Base-by-base conservation (phyloP, 768 basidiomycete genomes). In the Lepiota venenata region DNA sequence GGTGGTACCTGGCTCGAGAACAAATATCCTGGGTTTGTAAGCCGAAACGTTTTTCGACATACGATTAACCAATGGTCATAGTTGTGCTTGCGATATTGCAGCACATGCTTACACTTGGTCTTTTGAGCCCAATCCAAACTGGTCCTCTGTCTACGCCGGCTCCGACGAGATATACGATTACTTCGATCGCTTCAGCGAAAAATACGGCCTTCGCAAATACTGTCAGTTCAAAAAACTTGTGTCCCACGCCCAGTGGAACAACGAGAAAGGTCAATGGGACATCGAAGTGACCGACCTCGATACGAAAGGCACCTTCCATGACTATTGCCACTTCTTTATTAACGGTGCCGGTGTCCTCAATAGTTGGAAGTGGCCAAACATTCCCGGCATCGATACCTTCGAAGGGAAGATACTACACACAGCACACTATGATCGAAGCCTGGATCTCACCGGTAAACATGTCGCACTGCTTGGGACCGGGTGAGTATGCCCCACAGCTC, bases 331-430 rank as follows among this genome's bases (percentile, higher is more conserved):
- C 55, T 59, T 74, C 44, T 48, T 74, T 2, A 58, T 73, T 41
- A 66, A 68, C 45, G 70, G 65, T 3, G 49, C 57, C 10, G 72
- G 72, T 18, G 58, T 69, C 41, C 58, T 73, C 18, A 74, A 72
- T 50, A 56, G 60, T 3, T 74, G 73, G 73, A 62, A 61, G 47
- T 71, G 70, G 71, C 71, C 74, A 2, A 62, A 69, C 29, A 72
- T 73, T 27, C 45, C 60, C 4, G 73, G 73, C 1, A 57, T 74
- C 9, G 32, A 64, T 2, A 58, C 65, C 20, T 74, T 65, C 59
- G 63, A 65, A 47, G 71, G 73, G 2, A 50, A 56, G 6, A 58
- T 72, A 15, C 29, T 71, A 37, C 72, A 74, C 55, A 75, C 69
- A 1, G 71, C 72, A 0, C 50, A 58, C n/a, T 73, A 65, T 60